Conservation (phyloP, 1,139 yeast genomes). For the Maudiozyma humilis region DNA sequence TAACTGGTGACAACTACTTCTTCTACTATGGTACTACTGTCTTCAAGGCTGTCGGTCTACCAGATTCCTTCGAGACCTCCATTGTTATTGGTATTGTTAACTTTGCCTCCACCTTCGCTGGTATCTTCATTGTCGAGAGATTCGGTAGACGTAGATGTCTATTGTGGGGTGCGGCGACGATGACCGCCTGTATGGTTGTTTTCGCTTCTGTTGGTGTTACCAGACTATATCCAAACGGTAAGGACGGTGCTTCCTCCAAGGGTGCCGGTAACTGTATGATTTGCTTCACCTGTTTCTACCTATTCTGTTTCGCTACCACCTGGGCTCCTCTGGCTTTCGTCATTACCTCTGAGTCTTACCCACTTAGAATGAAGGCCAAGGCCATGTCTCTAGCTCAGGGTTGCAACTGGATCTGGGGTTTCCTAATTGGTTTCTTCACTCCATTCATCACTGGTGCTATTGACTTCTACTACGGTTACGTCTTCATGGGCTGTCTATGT, state of each 20-base stretch:
- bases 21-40: slow-evolving; percentile 72
- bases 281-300: slow-evolving; percentile 66
- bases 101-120: slow-evolving; percentile 61
- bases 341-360: slow-evolving; percentile 66
- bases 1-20: slow-evolving; percentile 72
- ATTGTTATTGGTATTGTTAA: slow-evolving; percentile 70
- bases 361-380: slow-evolving; percentile 68
- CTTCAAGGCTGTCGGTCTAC: slow-evolving; percentile 64
- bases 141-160: slow-evolving; percentile 62
- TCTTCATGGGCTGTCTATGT: slow-evolving; percentile 58
- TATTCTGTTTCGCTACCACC: slow-evolving; percentile 62
- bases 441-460: slow-evolving; percentile 12
- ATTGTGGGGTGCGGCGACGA: slow-evolving; percentile 52
- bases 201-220: slow-evolving; percentile 62
- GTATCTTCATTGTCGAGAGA: slow-evolving; percentile 55
- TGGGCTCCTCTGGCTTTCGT: slow-evolving; percentile 44
- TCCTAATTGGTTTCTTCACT: slow-evolving; percentile 32
- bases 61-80: slow-evolving; percentile 64
- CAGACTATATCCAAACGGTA: slow-evolving; percentile 45
- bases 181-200: slow-evolving; percentile 55
- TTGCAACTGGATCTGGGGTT: slow-evolving; percentile 72
- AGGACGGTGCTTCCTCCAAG: slow-evolving; percentile 40
- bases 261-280: slow-evolving; percentile 71
- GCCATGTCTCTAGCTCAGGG: slow-evolving; percentile 64
- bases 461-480: slow-evolving; percentile 44